Conservation (phyloP, 495 filamentous ascomycete genomes). For the Aspergillus nidulans region DNA sequence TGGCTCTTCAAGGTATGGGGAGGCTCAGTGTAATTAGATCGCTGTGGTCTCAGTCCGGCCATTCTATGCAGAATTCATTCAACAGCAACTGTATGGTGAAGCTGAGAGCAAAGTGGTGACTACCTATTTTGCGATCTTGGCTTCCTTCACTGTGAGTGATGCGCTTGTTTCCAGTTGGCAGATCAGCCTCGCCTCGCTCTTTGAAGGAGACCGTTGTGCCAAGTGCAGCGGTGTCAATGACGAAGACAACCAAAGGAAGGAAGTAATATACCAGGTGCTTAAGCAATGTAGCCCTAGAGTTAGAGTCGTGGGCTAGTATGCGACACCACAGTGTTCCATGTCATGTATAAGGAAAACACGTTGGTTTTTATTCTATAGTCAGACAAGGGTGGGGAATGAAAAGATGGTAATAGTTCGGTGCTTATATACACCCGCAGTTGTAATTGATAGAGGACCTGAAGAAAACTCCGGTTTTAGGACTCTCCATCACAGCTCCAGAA, state of each 20-base stretch:
- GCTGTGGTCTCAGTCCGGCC: slow-evolving; percentile 56
- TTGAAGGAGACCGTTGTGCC: slow-evolving; percentile 64
- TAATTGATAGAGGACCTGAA: too few species aligned
- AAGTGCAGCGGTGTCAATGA: slow-evolving; percentile 65
- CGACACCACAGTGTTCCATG: slow-evolving; percentile 79
- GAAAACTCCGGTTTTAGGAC: too few species aligned
- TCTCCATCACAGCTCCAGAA: too few species aligned
- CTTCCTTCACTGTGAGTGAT: slow-evolving; percentile 27
- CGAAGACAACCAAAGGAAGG: slow-evolving; percentile 67
- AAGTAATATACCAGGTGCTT: slow-evolving; percentile 70
- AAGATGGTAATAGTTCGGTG: slow-evolving; percentile 54
- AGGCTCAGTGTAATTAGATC: slow-evolving; percentile 48
- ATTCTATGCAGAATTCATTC: slow-evolving; percentile 52
- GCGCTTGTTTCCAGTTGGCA: slow-evolving; percentile 56
- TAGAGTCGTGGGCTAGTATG: slow-evolving; percentile 75
- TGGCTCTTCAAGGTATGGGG: slow-evolving; percentile 59
- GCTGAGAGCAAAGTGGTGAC: slow-evolving; percentile 58
- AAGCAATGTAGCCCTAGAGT: slow-evolving; percentile 59
- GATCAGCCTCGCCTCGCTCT: slow-evolving; percentile 56
- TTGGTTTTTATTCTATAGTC: slow-evolving; percentile 77
- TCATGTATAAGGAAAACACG: slow-evolving; percentile 82
- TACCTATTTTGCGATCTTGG: slow-evolving; percentile 49
- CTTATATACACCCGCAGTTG: slow-evolving; percentile 46
- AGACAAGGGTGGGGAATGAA: slow-evolving; percentile 54
- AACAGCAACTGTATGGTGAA: slow-evolving; percentile 52